These are phyloP conservation scores for Tylopilus orsonianus DNA, from an alignment of 1,284 basidiomycete species.

Conservation along the genomic window DNA sequence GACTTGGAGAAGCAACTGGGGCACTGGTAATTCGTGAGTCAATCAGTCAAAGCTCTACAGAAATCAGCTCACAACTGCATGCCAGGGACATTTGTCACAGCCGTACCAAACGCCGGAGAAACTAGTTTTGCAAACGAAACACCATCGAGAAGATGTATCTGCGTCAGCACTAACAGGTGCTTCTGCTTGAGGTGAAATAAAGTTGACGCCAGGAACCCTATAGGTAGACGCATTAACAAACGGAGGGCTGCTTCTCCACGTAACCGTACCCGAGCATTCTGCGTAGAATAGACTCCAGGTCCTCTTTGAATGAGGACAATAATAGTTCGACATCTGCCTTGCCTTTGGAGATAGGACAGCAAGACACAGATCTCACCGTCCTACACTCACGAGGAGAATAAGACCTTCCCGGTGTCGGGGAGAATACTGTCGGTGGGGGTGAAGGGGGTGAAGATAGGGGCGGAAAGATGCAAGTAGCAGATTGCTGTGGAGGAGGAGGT, in stretches of 20 bases:
- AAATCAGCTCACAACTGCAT: conserved; percentile 39
- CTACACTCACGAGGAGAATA: not conserved
- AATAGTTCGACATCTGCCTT: conserved; percentile 56
- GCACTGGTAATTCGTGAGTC: conserved; percentile 24
- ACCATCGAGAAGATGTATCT: conserved; percentile 28
- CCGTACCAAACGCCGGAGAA: conserved; percentile 41
- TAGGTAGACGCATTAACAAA: not conserved
- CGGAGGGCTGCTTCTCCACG: not conserved
- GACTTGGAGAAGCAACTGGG: conserved; percentile 32
- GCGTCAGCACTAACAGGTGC: not conserved
- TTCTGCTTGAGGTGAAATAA: not conserved
- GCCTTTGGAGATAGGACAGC: conserved; percentile 52
- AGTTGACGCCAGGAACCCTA: not conserved
- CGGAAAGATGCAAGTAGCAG: not conserved
- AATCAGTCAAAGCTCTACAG: conserved; percentile 19
- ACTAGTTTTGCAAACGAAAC: conserved; percentile 41
- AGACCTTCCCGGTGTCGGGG: conserved; percentile 16
- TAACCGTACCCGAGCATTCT: conserved; percentile 44
- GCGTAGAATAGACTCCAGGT: conserved; percentile 52
- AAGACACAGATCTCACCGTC: conserved; percentile 22
- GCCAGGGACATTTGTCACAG: conserved; percentile 47
- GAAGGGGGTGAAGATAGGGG: conserved; percentile 7
- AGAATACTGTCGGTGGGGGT: conserved; percentile 40
- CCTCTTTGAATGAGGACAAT: conserved; percentile 57
- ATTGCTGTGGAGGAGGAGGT: not conserved